A percentile compares a stretch with the other conserved stretches of the same genome.
Conservation (phyloP, 164 flowering plant species). For the Akebia trifoliata region DNA sequence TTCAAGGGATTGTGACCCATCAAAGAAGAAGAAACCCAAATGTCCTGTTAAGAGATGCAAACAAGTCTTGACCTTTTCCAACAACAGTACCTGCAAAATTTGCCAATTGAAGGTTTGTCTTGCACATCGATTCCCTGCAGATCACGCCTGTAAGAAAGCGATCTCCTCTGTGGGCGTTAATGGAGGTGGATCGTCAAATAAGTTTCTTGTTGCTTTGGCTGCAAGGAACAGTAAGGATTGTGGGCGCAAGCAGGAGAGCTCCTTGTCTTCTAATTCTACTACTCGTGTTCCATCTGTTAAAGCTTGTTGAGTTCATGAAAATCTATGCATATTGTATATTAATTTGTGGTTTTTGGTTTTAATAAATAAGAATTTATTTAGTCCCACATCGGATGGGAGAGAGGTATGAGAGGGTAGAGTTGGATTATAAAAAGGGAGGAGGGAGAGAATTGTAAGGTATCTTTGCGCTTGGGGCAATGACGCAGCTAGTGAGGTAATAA, state of each 20-base stretch:
- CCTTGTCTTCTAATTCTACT: background rate
- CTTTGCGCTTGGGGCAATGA: no score
- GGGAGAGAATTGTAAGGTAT: background rate
- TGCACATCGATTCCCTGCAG: conserved; percentile 75
- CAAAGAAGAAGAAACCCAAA: conserved; percentile 64
- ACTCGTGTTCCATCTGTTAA: conserved; percentile 34
- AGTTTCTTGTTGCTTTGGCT: conserved; percentile 62
- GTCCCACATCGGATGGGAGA: conserved; percentile 21
- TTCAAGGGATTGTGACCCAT: conserved; percentile 74
- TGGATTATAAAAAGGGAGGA: background rate
- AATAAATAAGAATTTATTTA: background rate
- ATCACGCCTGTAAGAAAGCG: conserved; percentile 47
- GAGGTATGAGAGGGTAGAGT: no score
- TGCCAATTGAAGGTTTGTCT: conserved; percentile 68
- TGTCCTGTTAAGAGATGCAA: conserved; percentile 73
- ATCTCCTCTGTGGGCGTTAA: background rate
- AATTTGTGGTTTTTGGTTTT: background rate
- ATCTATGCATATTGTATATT: background rate
- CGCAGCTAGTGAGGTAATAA: no score
- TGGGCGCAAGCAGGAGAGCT: conserved; percentile 12
- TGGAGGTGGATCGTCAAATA: conserved; percentile 10
- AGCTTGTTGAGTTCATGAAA: conserved; percentile 31
- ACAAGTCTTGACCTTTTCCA: conserved; percentile 64
- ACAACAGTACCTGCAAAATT: conserved; percentile 53
- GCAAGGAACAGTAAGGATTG: conserved; percentile 47